Percentiles rank a stretch among this genome's conserved stretches.
These are phyloP conservation scores for Amanita jacksonii DNA, from an alignment of 768 basidiomycete genomes.

Conservation along the genomic window DNA sequence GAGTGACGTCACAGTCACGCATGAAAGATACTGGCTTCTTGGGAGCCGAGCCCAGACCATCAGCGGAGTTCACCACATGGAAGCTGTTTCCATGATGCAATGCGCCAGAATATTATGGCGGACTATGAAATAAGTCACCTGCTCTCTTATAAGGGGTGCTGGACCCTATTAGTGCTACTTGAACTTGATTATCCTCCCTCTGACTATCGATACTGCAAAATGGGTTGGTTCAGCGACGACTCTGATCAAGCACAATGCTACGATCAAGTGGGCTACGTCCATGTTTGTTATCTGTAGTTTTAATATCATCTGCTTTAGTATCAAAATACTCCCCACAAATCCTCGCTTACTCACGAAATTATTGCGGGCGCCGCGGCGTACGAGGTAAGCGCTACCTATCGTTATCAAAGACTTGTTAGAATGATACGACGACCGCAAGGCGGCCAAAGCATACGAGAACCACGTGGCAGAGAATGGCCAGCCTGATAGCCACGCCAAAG, in stretches of 20 bases:
- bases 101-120: no score
- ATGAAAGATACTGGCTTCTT: no score
- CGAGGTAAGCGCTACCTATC: slow-evolving; percentile 29
- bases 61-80: no score
- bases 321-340: slow-evolving; percentile 41
- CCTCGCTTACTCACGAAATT: slow-evolving; percentile 53
- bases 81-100: no score
- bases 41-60: no score
- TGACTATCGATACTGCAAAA: no score
- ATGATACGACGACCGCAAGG: slow-evolving; percentile 29
- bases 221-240: slow-evolving; percentile 36
- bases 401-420: not conserved
- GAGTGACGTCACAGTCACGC: no score
- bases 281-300: not conserved
- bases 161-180: no score
- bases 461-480: slow-evolving; percentile 42
- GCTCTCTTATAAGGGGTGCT: no score
- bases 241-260: slow-evolving; percentile 35
- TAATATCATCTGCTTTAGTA: slow-evolving; percentile 26
- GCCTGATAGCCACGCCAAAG: slow-evolving; percentile 19
- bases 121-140: no score
- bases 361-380: slow-evolving; percentile 60
- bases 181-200: no score
- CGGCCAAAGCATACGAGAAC: slow-evolving; percentile 52
- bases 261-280: slow-evolving; percentile 22